Conservation (phyloP, 192 early-diverging fungal genomes). For the Coemansia sp. region DNA sequence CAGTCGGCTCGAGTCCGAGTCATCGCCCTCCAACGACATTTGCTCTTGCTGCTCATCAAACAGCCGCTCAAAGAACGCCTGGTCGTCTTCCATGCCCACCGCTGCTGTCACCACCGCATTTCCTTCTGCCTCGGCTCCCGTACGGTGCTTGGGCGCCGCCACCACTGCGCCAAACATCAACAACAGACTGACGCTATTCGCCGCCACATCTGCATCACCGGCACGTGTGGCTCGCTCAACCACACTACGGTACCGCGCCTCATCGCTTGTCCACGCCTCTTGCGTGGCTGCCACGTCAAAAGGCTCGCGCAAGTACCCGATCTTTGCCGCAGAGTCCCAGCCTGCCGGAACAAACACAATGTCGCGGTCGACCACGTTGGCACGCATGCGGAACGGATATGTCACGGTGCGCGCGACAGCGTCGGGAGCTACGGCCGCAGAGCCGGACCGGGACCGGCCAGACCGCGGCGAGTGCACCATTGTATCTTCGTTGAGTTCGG, state of each 20-base stretch:
- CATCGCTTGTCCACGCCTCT: slow-evolving; percentile 64
- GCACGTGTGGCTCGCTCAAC: slow-evolving; percentile 29
- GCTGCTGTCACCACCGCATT: slow-evolving; percentile 50
- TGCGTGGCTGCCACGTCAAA: slow-evolving; percentile 68
- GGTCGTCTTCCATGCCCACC: slow-evolving; percentile 73
- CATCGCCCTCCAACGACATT: slow-evolving; percentile 56
- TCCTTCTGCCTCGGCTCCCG: slow-evolving; percentile 58
- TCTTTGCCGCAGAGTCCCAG: slow-evolving; percentile 92
- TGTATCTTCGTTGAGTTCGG: not conserved
- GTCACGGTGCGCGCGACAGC: not conserved
- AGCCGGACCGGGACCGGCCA: too few relatives aligned
- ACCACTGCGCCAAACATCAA: slow-evolving; percentile 37
- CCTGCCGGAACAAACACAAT: slow-evolving; percentile 85
- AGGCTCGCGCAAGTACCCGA: slow-evolving; percentile 68
- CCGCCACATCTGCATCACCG: not conserved
- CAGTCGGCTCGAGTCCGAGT: slow-evolving; percentile 13
- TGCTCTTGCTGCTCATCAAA: slow-evolving; percentile 65
- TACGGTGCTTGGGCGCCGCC: slow-evolving; percentile 58
- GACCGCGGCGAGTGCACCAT: too few relatives aligned
- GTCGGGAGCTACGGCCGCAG: too few relatives aligned
- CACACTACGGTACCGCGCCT: slow-evolving; percentile 29
- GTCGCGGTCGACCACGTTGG: slow-evolving; percentile 86
- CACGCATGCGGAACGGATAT: slow-evolving; percentile 63
- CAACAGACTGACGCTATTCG: slow-evolving; percentile 10
- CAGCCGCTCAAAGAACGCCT: slow-evolving; percentile 80